phyloP scores from a whole-genome alignment of 768 basidiomycete species.

The Favolaschia claudopus region DNA sequence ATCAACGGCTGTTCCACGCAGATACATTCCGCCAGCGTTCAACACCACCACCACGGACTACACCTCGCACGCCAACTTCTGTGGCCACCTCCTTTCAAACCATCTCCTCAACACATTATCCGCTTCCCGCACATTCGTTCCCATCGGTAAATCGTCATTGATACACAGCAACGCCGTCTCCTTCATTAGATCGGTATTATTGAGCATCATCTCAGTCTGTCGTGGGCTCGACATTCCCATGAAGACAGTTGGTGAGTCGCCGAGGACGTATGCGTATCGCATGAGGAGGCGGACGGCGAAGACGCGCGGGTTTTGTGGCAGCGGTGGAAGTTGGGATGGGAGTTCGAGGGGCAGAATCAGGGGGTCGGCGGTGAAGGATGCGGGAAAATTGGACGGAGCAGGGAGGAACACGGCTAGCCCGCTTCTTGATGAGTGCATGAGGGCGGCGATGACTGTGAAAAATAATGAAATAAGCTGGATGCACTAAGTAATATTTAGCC shows the following conservation, averaged over 20 bases:
- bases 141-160: conserved; percentile 23
- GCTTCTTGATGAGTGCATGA: conserved; percentile 13
- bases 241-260: conserved; percentile 26
- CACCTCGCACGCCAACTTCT: conserved; percentile 21
- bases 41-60: not conserved
- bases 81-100: conserved; percentile 23
- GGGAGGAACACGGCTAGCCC: conserved; percentile 27
- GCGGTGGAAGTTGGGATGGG: conserved; percentile 1
- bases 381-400: not conserved
- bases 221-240: conserved; percentile 1
- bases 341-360: conserved; percentile 24
- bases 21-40: no score
- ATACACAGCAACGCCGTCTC: conserved; percentile 23
- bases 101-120: conserved; percentile 4
- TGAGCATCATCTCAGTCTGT: conserved; percentile 1
- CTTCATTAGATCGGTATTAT: not conserved
- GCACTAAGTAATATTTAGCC: not conserved
- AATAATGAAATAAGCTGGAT: not conserved
- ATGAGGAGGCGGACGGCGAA: conserved; percentile 25
- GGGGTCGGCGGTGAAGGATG: conserved; percentile 3
- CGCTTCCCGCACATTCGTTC: not conserved
- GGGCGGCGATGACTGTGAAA: conserved; percentile 20
- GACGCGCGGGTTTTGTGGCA: conserved; percentile 22
- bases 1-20: no score
- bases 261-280: conserved; percentile 27